Evolutionary conservation across 2,329 filamentous ascomycete species (phyloP), one percentile per base, ranked within the genome.

Genomic region (Stagonosporopsis rhizophila): DNA sequence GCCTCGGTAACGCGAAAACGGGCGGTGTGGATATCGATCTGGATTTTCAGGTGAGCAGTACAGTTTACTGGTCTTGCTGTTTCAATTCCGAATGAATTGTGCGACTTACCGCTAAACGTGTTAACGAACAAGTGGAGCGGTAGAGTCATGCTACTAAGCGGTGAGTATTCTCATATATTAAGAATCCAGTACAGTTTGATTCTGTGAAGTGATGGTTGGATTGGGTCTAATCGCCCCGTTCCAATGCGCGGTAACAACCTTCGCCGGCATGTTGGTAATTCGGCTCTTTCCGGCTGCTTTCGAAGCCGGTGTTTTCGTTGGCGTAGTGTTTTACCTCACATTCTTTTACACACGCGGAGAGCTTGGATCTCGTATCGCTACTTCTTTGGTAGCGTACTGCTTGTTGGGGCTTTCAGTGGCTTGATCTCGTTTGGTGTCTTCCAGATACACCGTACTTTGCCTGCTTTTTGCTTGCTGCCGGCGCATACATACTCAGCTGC

Each of bases 221-320:
- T 85, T 82, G 81, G 81, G 81, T 15, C 49, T 78, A 1, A 76
- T 82, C 57, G 79, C 80, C 0, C 74, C 80, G 30, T 62, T 80
- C 6, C 82, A 83, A 70, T 82, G 79, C 3, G 82, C 79, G 0
- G 77, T 80, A 3, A 78, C 76, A 27, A 78, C 72, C 48, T 86
- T 84, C 40, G 77, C 74, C 1, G 77, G 79, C 0, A 76, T 85
- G 4, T 68, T 86, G 8, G 77, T 79, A 0, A 74, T 83, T 0
- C 77, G 83, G 2, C 77, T 85, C n/a, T 65, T 84, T 14, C 70
- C 84, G 5, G 75, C 82, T 22, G 66, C 72, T 6, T 73, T 68
- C 20, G 84, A 86, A 68, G 83, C 82, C 0, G 83, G 81, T 0
- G 85, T 85, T 70, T 84, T 83, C 56, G 79, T 82, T 4, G 77